Base-by-base conservation (phyloP, 805 yeast species). In the Komagataella ulmi region DNA sequence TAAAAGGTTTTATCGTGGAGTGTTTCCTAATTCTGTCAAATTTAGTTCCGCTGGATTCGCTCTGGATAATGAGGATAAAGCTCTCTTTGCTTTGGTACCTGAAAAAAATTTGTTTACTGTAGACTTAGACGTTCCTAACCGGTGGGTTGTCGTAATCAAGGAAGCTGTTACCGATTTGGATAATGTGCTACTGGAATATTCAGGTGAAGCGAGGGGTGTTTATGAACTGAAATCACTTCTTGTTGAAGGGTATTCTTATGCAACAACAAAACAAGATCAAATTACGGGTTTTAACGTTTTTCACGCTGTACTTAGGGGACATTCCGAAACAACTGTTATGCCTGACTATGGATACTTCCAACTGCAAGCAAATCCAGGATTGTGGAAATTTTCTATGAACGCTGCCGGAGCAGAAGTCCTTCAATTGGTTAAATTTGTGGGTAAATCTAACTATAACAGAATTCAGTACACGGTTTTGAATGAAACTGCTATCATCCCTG, bases 271-370 rank as follows among this genome's bases (percentile, higher is more conserved):
- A n/a, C n/a, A 19, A 19, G 21, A 19, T 19, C 21, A 19, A 19
- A 19, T 19, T 19, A 19, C 21, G 21, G 21, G 21, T 19, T 19
- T 19, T 19, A 19, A 19, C 21, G 21, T 19, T 19, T 19, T 19
- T 19, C 21, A 19, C 21, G 21, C 21, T 19, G 21, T 19, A 19
- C 21, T 19, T n/a, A n/a, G n/a, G n/a, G n/a, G 17, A 18, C 61
- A 51, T 12, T 68, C 74, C 0, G 88, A 81, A 56, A 83, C 96
- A 0, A 70, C 66, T 44, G 80, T 89, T 1, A 85, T 91, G 93
- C 75, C 82, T 1, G 82, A 85, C 44, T 70, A 83, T 55, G 97
- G 97, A 0, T 91, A 91, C 64, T 77, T 85, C 51, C 97, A 90
- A 65, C 69, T 93, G 48, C 79, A 77, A 55, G 80, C 85, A 0